Conservation (phyloP, 306 rosid genomes). For the Cucumis melo region DNA sequence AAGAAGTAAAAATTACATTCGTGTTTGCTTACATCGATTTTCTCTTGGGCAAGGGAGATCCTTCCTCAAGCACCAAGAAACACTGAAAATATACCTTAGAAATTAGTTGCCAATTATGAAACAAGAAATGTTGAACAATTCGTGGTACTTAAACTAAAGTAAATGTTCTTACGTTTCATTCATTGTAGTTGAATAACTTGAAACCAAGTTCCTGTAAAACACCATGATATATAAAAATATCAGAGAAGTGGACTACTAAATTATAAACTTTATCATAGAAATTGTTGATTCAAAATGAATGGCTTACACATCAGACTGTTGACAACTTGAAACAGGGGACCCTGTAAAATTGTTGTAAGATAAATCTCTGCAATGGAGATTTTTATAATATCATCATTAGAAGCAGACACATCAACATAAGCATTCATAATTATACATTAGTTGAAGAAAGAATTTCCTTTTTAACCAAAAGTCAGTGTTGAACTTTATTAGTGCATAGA, state of each 20-base stretch:
- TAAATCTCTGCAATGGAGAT: conserved; percentile 50
- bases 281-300: not conserved
- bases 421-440: not conserved
- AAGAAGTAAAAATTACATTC: not conserved
- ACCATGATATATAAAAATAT: not conserved
- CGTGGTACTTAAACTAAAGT: not conserved
- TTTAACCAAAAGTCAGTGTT: not conserved
- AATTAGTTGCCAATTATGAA: not conserved
- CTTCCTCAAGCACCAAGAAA: conserved; percentile 40
- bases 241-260: not conserved
- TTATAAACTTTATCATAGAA: not conserved
- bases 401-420: not conserved
- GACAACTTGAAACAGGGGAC: conserved; percentile 30
- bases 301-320: conserved; percentile 36
- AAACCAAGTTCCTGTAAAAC: conserved; percentile 46
- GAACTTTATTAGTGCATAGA: not conserved
- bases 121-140: not conserved
- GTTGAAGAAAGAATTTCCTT: not conserved
- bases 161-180: conserved; percentile 27
- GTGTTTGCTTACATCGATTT: conserved; percentile 34
- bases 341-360: conserved; percentile 64
- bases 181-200: conserved; percentile 38
- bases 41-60: conserved; percentile 46
- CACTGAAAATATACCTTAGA: conserved; percentile 19
- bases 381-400: not conserved